phyloP scores from a whole-genome alignment of 2,329 filamentous ascomycete species.

The Arthrobotrys musiformis region DNA sequence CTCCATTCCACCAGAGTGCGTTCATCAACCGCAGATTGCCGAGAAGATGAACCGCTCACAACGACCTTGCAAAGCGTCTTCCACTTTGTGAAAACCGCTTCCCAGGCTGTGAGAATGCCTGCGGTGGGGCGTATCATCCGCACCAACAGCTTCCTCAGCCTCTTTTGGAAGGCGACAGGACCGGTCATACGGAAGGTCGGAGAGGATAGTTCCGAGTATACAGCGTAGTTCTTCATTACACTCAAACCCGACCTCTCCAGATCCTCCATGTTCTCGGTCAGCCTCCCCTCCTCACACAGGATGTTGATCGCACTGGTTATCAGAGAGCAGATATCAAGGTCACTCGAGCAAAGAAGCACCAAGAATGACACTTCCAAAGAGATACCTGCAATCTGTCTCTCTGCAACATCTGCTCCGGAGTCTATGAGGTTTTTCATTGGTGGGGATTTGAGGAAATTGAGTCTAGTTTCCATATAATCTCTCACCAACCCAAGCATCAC shows the following conservation, averaged over 20 bases:
- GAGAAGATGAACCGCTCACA: slow-evolving; percentile 36
- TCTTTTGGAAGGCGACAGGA: slow-evolving; percentile 76
- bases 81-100: slow-evolving; percentile 74
- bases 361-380: slow-evolving; percentile 70
- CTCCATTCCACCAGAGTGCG: slow-evolving; percentile 73
- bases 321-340: slow-evolving; percentile 73
- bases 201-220: slow-evolving; percentile 73
- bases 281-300: slow-evolving; percentile 71
- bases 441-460: slow-evolving; percentile 51
- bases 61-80: slow-evolving; percentile 73
- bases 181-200: slow-evolving; percentile 75
- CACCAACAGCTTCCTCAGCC: slow-evolving; percentile 70
- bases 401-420: slow-evolving; percentile 68
- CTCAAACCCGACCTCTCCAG: slow-evolving; percentile 67
- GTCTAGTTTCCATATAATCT: slow-evolving; percentile 59
- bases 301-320: slow-evolving; percentile 72
- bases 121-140: slow-evolving; percentile 72
- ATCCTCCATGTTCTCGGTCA: slow-evolving; percentile 68
- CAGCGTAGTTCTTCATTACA: slow-evolving; percentile 71
- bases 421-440: slow-evolving; percentile 68
- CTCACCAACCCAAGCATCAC: slow-evolving; percentile 59
- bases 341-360: slow-evolving; percentile 73
- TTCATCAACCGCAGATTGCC: slow-evolving; percentile 68
- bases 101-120: slow-evolving; percentile 77
- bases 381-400: slow-evolving; percentile 65